Conservation (phyloP, 345 rosid species). For the Murraya koenigii region DNA sequence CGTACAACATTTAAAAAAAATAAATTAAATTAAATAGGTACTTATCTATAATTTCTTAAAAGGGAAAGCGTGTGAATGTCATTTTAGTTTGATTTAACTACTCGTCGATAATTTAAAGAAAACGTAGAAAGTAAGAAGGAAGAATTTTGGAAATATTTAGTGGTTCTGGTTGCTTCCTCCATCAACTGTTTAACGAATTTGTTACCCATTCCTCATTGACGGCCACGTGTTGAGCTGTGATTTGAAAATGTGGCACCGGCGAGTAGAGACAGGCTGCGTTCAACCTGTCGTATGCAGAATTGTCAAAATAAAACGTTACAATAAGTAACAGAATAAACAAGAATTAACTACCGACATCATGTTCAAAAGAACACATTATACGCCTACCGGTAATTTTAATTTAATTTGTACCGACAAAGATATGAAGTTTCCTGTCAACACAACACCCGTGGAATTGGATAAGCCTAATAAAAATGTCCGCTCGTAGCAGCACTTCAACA, state of each 20-base stretch:
- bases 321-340: background rate
- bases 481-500: background rate
- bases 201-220: background rate
- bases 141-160: background rate
- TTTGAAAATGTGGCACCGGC: background rate
- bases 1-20: too few species aligned
- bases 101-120: background rate
- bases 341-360: background rate
- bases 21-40: background rate
- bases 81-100: too few species aligned
- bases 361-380: background rate
- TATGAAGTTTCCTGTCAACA: background rate
- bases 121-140: background rate
- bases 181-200: background rate
- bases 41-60: background rate
- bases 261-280: background rate
- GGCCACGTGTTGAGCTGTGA: background rate
- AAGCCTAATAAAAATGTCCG: background rate
- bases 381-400: too few species aligned
- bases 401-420: background rate
- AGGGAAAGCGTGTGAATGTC: background rate
- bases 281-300: background rate
- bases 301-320: background rate
- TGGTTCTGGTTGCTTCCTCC: background rate
- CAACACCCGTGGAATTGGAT: conserved; percentile 4